Percentiles rank a stretch among this genome's conserved stretches.
Conservation (phyloP, 345 rosid species). For the Chamaenerion angustifolium region DNA sequence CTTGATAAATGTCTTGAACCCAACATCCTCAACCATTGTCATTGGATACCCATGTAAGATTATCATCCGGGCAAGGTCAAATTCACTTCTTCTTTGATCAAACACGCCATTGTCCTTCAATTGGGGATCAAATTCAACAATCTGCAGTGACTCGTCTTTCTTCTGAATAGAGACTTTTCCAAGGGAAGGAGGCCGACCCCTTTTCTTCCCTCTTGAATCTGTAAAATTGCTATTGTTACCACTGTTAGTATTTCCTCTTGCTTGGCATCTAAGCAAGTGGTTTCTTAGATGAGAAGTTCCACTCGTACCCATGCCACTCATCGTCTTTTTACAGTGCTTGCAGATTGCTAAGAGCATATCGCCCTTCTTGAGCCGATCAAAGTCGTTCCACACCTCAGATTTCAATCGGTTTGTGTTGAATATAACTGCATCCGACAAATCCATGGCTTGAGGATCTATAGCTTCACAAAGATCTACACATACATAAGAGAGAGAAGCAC, state of each 20-base stretch:
- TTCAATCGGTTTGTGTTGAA: slow-evolving; percentile 61
- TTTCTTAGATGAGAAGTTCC: slow-evolving; percentile 82
- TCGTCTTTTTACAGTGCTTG: slow-evolving; percentile 66
- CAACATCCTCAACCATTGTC: slow-evolving; percentile 59
- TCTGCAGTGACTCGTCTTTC: slow-evolving; percentile 38
- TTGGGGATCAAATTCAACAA: slow-evolving; percentile 21
- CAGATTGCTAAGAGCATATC: slow-evolving; percentile 60
- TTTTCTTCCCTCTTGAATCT: slow-evolving; percentile 42
- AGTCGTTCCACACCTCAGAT: slow-evolving; percentile 86
- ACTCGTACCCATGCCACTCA: slow-evolving; percentile 71
- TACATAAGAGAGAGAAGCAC: too few species aligned
- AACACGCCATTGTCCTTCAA: slow-evolving; percentile 26
- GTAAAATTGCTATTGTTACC: slow-evolving; percentile 5
- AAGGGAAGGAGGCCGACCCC: slow-evolving; percentile 14
- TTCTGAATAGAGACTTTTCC: slow-evolving; percentile 9
- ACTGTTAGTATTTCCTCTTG: slow-evolving; percentile 24
- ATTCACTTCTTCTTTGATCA: slow-evolving; percentile 61
- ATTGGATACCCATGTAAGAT: slow-evolving; percentile 67
- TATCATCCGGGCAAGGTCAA: slow-evolving; percentile 72
- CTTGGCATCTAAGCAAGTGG: slow-evolving; percentile 67
- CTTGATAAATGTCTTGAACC: slow-evolving; percentile 54
- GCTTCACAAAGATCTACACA: too few species aligned
- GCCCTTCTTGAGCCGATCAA: slow-evolving; percentile 62
- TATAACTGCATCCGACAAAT: slow-evolving; percentile 68
- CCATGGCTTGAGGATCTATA: slow-evolving; percentile 22